Evolutionary conservation across 2,329 filamentous ascomycete genomes (phyloP).

Genomic region (Aureobasidium uvarum): DNA sequence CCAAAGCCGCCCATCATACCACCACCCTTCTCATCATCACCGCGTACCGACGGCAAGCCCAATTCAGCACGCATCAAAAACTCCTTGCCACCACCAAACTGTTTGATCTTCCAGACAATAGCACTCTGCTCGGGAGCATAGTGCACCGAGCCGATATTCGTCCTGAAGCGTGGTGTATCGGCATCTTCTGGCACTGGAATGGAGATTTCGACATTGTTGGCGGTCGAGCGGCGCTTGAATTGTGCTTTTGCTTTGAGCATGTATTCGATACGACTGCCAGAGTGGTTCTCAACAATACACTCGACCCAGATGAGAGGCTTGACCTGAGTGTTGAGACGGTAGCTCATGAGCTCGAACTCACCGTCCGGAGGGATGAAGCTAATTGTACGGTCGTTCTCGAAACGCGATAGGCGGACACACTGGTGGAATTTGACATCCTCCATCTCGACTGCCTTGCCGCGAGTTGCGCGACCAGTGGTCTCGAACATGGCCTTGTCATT

Average conservation of each 20-base stretch:
- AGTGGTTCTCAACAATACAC: slow-evolving; percentile 94
- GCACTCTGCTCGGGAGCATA: slow-evolving; percentile 97
- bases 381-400: slow-evolving; percentile 98
- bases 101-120: slow-evolving; percentile 99
- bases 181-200: slow-evolving; percentile 97
- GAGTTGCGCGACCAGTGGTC: slow-evolving; percentile 86
- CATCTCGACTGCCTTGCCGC: slow-evolving; percentile 98
- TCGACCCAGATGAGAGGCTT: slow-evolving; percentile 99
- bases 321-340: slow-evolving; percentile 96
- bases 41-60: slow-evolving; percentile 87
- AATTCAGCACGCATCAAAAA: slow-evolving; percentile 98
- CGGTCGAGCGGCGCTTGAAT: slow-evolving; percentile 95
- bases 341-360: slow-evolving; percentile 99
- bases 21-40: slow-evolving; percentile 91
- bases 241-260: slow-evolving; percentile 98
- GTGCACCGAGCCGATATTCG: slow-evolving; percentile 95
- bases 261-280: slow-evolving; percentile 93
- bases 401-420: slow-evolving; percentile 89
- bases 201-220: slow-evolving; percentile 97
- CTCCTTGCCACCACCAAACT: slow-evolving; percentile 97
- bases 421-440: slow-evolving; percentile 99
- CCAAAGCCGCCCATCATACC: slow-evolving; percentile 98
- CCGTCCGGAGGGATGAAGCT: slow-evolving; percentile 98
- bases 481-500: slow-evolving; percentile 99
- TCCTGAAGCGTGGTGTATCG: slow-evolving; percentile 92